These are phyloP conservation scores for Alternaria arborescens DNA, from an alignment of 2,329 filamentous ascomycete species.

Conservation along the genomic window DNA sequence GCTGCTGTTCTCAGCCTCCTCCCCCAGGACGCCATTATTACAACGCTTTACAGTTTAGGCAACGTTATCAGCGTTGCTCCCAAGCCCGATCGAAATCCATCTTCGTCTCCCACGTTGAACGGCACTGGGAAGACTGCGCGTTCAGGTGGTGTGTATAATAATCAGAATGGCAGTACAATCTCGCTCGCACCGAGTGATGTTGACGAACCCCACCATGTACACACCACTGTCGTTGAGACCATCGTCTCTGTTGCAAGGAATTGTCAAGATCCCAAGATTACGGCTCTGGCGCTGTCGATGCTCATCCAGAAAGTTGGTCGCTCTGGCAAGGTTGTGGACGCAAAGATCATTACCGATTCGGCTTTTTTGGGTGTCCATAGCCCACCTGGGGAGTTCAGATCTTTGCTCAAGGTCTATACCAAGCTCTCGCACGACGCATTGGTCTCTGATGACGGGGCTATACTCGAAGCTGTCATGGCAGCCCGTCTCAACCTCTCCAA, in stretches of 20 bases:
- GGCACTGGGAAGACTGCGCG: slow-evolving; percentile 57
- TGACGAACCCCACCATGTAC: slow-evolving; percentile 79
- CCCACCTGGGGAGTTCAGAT: slow-evolving; percentile 82
- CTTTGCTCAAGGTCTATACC: slow-evolving; percentile 83
- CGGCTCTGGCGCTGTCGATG: slow-evolving; percentile 91
- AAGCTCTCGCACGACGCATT: slow-evolving; percentile 78
- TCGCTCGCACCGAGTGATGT: slow-evolving; percentile 79
- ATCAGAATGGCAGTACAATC: slow-evolving; percentile 75
- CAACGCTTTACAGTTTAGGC: slow-evolving; percentile 93
- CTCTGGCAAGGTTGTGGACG: slow-evolving; percentile 80
- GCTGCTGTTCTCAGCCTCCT: slow-evolving; percentile 82
- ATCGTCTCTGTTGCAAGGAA: slow-evolving; percentile 88
- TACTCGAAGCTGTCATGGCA: slow-evolving; percentile 79
- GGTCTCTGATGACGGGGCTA: slow-evolving; percentile 69
- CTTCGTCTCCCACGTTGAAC: slow-evolving; percentile 60
- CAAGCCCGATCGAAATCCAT: slow-evolving; percentile 57
- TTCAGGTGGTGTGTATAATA: slow-evolving; percentile 51
- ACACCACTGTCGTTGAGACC: slow-evolving; percentile 90
- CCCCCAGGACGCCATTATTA: slow-evolving; percentile 92
- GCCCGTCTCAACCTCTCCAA: slow-evolving; percentile 81
- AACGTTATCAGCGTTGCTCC: slow-evolving; percentile 85
- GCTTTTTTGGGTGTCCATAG: slow-evolving; percentile 80
- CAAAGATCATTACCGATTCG: slow-evolving; percentile 83
- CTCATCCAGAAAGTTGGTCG: slow-evolving; percentile 94
- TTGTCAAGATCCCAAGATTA: slow-evolving; percentile 89